Conservation (phyloP, 371 early-diverging fungal species). For the Mortierella sp. region DNA sequence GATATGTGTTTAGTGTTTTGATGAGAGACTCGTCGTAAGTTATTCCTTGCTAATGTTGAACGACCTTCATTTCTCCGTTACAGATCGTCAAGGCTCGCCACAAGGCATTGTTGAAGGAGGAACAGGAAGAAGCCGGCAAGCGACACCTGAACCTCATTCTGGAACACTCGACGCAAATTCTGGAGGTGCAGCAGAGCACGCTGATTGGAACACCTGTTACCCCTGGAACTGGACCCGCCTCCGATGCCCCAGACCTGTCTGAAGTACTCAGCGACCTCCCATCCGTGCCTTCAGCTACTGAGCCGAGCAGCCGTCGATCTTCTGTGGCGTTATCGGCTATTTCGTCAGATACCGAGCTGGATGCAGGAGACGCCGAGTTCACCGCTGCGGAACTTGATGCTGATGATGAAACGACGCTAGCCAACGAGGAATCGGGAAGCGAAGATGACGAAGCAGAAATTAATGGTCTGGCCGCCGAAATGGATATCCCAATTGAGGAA, state of each 20-base stretch:
- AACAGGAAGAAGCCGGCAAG: slow-evolving; percentile 73
- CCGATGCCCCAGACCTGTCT: slow-evolving; percentile 4
- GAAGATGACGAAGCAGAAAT: slow-evolving; percentile 69
- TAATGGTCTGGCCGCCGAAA: slow-evolving; percentile 65
- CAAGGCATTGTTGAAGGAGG: slow-evolving; percentile 70
- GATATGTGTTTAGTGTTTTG: not conserved
- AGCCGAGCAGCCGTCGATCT: slow-evolving; percentile 42
- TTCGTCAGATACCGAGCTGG: slow-evolving; percentile 38
- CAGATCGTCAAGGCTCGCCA: slow-evolving; percentile 69
- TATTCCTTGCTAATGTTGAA: not conserved
- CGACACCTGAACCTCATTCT: slow-evolving; percentile 76
- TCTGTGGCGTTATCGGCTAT: slow-evolving; percentile 28
- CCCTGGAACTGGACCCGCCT: slow-evolving; percentile 6
- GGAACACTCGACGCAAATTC: slow-evolving; percentile 79
- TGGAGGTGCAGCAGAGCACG: slow-evolving; percentile 77
- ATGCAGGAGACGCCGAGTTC: slow-evolving; percentile 47
- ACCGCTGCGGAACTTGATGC: slow-evolving; percentile 27
- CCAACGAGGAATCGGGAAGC: slow-evolving; percentile 57
- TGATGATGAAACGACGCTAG: slow-evolving; percentile 57
- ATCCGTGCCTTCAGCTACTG: slow-evolving; percentile 28
- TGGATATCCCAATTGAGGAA: slow-evolving; percentile 71
- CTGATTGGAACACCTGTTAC: slow-evolving; percentile 44
- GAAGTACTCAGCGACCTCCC: slow-evolving; percentile 32
- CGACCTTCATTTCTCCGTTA: not conserved
- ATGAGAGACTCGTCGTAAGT: not conserved